Base-by-base conservation (phyloP, 2,329 filamentous ascomycete species). In the Penicillium sp. region DNA sequence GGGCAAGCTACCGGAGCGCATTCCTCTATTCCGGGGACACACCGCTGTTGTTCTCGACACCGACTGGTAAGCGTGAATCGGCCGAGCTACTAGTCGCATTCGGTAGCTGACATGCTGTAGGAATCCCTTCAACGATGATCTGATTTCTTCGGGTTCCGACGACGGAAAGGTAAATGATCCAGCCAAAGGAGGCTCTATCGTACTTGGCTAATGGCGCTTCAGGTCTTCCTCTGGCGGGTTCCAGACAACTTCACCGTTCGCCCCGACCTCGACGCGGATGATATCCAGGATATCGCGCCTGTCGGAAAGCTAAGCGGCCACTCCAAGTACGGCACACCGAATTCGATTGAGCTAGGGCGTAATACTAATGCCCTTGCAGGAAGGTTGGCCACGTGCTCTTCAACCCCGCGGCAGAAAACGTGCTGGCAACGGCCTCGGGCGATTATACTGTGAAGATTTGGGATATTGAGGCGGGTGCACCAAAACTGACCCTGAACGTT, bases 361-460 rank as follows among this genome's bases (percentile, higher is more conserved):
- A 60, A 44, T 57, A 43, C 65, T 69, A 66, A 71, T 55, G 19
- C 41, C 57, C 53, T 19, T 54, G 59, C 73, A 96, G 93, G 77
- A 99, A 99, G 79, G 91, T 99, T 63, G 95, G 95, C 60, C 95
- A 99, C 76, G 93, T 99, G 65, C 86, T 97, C 53, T 99, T 98
- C 84, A 98, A 99, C 80, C 93, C 95, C 51, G 87, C 93, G 43
- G 95, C 95, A 69, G 92, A 96, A 73, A 96, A 96, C 76, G 89
- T 99, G 66, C 89, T 99, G 50, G 93, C 95, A 53, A 96, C 93
- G 29, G 90, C 93, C 37, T 98, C 95, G 14, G 95, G 93, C 70
- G 95, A 99, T 77, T 93, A 92, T 77, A 92, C 89, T 16, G 85
- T 98, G 78, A 98, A 97, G 82, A 79, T 99, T 52, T 99, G 95